Evolutionary conservation across 768 basidiomycete genomes (phyloP).

Genomic region (Sistotremastrum niveocremeum): DNA sequence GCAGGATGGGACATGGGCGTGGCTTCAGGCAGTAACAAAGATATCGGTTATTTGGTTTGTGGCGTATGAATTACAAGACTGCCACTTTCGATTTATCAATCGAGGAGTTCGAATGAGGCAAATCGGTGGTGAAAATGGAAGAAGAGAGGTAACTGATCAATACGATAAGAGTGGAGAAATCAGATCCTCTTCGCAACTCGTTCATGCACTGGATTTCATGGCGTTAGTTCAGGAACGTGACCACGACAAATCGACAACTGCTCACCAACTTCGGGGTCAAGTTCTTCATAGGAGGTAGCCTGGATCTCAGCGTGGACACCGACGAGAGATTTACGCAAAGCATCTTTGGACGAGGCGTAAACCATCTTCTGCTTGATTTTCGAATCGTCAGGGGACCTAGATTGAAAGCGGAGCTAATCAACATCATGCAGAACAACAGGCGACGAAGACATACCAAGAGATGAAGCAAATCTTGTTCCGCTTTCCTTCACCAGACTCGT

Average conservation of each 20-base stretch:
- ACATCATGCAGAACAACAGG: background rate
- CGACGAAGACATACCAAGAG: conserved; percentile 57
- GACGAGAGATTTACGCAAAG: conserved; percentile 54
- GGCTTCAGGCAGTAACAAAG: too few species aligned
- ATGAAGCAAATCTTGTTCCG: conserved; percentile 79
- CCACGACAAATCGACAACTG: background rate
- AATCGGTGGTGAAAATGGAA: too few species aligned
- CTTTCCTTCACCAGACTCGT: conserved; percentile 52
- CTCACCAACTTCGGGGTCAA: conserved; percentile 56
- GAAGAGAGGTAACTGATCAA: too few species aligned
- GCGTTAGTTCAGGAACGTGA: too few species aligned
- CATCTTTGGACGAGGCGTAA: conserved; percentile 77
- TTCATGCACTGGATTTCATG: too few species aligned
- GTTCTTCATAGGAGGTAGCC: conserved; percentile 65
- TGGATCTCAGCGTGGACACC: conserved; percentile 79
- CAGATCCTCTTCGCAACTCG: too few species aligned
- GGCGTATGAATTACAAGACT: too few species aligned
- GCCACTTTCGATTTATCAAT: too few species aligned
- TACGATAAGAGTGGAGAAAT: too few species aligned
- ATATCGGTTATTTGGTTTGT: too few species aligned
- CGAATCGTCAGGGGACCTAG: conserved; percentile 76
- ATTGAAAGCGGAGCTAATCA: conserved; percentile 8
- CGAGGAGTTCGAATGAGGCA: too few species aligned
- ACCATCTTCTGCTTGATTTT: conserved; percentile 91
- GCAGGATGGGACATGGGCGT: too few species aligned